phyloP scores from a whole-genome alignment of 139 green algal species.

The Tetraselmis chui region DNA sequence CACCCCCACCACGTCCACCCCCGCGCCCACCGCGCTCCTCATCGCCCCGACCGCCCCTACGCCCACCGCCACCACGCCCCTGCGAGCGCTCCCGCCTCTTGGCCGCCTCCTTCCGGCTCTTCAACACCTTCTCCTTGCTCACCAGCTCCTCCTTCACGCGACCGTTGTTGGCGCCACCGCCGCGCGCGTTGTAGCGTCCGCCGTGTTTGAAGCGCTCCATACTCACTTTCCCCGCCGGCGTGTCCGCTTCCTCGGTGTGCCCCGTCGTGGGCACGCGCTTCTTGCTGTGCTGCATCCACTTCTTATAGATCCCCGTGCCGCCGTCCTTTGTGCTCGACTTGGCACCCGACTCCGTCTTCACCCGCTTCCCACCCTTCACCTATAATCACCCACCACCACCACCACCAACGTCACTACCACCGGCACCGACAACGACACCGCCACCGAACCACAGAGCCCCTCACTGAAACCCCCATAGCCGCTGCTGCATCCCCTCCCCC shows the following conservation, averaged over 20 bases:
- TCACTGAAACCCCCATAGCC: background rate
- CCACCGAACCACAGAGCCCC: background rate
- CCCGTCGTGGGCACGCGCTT: background rate
- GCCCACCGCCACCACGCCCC: no score
- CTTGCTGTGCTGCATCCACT: slow-evolving; percentile 13
- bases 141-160: background rate
- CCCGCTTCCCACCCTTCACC: slow-evolving; percentile 37
- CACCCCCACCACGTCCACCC: no score
- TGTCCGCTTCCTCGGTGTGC: background rate
- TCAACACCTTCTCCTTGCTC: background rate
- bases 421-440: background rate
- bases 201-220: background rate
- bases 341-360: slow-evolving; percentile 18
- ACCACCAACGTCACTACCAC: background rate
- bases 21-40: background rate
- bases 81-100: background rate
- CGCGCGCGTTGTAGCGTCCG: background rate
- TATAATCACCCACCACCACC: slow-evolving; percentile 12
- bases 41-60: background rate
- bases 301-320: slow-evolving; percentile 17
- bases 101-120: background rate
- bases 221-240: background rate
- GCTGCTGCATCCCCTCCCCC: no score
- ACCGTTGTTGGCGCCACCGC: no score
- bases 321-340: slow-evolving; percentile 12